Evolutionary conservation across 805 yeast species (phyloP), one percentile per base, ranked within the genome.

Genomic region (Candida maris): DNA sequence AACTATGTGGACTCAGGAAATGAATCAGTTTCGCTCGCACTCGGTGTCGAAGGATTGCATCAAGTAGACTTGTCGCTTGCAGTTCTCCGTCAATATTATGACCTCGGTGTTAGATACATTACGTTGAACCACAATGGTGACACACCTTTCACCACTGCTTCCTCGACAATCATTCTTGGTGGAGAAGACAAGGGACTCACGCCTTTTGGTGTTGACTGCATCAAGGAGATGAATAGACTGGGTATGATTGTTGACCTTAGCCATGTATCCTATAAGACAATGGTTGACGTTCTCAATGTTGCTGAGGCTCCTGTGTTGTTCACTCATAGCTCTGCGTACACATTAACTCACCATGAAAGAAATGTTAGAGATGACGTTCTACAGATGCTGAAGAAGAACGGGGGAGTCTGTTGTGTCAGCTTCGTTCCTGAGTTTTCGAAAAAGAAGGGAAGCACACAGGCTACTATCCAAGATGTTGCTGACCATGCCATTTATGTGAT

Each of bases 71-170:
- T 64, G 4, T 70, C 77, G 1, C 41, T 71, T 14, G 75, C 65
- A n/a, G 72, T 70, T 8, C 49, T 72, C 21, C 59, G 78, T 44
- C 64, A 60, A 48, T 73, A 66, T 45, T 65, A 49, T 45, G 71
- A 68, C 6, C 43, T 72, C 20, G 77, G 78, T 10, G 73, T 71
- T 8, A 48, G 77, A 21, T 73, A 73, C 49, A 68, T 70, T 32
- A 73, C 78, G 0, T 47, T 73, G 39, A 72, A 77, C 1, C 77
- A 72, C 39, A 72, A 72, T 47, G 71, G 77, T 51, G 75, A 71
- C 45, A 72, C 72, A 42, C 76, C 77, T 3, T 73, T 70, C 51
- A 76, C 77, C 2, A 71, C 76, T 7, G 73, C 77, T 13, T 75
- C 76, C 5, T 59, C 70, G 6, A 64, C 73, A 0, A 61, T 64